phyloP scores from a whole-genome alignment of 495 filamentous ascomycete species.

The Lasiosphaeriaceae sp. region DNA sequence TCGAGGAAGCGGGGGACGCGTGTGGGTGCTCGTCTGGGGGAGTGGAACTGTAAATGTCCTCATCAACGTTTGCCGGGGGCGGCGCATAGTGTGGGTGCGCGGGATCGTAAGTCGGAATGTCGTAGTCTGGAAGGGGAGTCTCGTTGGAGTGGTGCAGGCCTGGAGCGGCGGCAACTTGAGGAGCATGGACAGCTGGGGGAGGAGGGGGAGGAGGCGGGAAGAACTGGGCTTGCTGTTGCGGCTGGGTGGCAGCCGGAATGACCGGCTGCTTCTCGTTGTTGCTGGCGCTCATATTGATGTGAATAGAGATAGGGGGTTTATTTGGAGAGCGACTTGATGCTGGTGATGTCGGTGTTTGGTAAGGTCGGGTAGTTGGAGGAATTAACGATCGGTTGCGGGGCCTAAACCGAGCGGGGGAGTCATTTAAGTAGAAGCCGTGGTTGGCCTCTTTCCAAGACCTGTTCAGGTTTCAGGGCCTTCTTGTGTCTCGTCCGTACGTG shows the following conservation, averaged over 20 bases:
- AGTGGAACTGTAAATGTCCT: slow-evolving; percentile 26
- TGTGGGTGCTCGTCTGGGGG: slow-evolving; percentile 23
- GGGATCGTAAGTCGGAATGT: slow-evolving; percentile 26
- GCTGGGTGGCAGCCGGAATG: slow-evolving; percentile 7
- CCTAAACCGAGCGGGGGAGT: no score
- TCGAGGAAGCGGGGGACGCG: slow-evolving; percentile 7
- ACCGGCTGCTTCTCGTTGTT: slow-evolving; percentile 15
- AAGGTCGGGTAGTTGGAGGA: no score
- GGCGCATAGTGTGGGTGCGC: slow-evolving; percentile 22
- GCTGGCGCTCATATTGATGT: slow-evolving; percentile 13
- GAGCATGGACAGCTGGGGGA: slow-evolving; percentile 8
- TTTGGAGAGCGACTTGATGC: not conserved
- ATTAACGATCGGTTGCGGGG: no score
- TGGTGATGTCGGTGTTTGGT: not conserved
- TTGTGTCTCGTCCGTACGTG: not conserved
- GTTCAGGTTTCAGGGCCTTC: not conserved
- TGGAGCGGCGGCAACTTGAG: not conserved
- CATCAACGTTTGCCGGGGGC: slow-evolving; percentile 7
- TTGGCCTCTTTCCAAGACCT: not conserved
- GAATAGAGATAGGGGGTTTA: not conserved
- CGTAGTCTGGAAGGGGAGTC: slow-evolving; percentile 26
- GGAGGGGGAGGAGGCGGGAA: slow-evolving; percentile 23
- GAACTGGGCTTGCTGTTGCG: slow-evolving; percentile 4
- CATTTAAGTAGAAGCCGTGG: no score
- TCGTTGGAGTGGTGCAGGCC: slow-evolving; percentile 22